These are phyloP conservation scores for Nannizziopsis arthrosporioides DNA, from an alignment of 2,329 filamentous ascomycete genomes.

Conservation along the genomic window DNA sequence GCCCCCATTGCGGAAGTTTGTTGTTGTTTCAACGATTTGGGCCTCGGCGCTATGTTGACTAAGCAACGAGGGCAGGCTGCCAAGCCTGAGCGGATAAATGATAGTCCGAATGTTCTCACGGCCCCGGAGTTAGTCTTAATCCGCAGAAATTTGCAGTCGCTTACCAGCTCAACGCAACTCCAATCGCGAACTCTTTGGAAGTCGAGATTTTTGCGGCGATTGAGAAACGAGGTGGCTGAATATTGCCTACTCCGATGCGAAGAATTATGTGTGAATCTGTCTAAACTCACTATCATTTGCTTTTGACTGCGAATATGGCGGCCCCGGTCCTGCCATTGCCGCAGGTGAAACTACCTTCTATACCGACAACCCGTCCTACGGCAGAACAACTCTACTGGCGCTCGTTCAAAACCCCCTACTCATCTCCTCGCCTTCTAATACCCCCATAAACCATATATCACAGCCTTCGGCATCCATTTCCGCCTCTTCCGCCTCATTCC, in stretches of 20 bases:
- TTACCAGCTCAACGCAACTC: not conserved
- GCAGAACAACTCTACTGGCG: slow-evolving; percentile 95
- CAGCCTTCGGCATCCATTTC: slow-evolving; percentile 45
- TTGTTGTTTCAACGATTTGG: slow-evolving; percentile 4
- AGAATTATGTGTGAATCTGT: not conserved
- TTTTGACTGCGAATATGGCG: slow-evolving; percentile 50
- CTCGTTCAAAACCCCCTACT: slow-evolving; percentile 81
- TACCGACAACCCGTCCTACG: slow-evolving; percentile 63
- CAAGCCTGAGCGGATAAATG: not conserved
- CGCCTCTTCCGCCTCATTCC: slow-evolving; percentile 34
- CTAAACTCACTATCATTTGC: not conserved
- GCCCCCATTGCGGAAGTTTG: slow-evolving; percentile 2
- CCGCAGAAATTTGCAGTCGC: not conserved
- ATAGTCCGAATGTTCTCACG: not conserved
- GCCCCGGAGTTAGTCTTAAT: not conserved
- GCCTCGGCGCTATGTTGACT: not conserved
- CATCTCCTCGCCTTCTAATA: slow-evolving; percentile 80
- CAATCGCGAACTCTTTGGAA: too few relatives aligned
- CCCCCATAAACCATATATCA: slow-evolving; percentile 82
- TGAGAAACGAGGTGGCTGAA: too few relatives aligned
- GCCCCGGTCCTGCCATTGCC: slow-evolving; percentile 71
- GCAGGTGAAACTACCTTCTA: slow-evolving; percentile 70
- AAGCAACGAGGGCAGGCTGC: not conserved
- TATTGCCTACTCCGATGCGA: too few relatives aligned
- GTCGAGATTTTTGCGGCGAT: too few relatives aligned